phyloP scores from a whole-genome alignment of 129 eudicot genomes.

The Arctium minus region DNA sequence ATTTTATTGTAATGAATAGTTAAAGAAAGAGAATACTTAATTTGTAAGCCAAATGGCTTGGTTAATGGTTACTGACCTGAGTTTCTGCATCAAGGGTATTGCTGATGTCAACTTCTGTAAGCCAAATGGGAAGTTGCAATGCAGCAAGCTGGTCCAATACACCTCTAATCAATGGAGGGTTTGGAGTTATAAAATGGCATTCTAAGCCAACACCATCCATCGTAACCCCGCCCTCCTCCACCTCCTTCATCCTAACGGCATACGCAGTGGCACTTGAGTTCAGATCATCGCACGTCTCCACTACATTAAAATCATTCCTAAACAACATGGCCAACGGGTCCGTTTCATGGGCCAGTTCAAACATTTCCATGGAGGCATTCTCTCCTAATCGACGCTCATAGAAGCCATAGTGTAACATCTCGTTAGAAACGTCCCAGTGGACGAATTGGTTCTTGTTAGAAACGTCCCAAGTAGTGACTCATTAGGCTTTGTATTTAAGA shows the following conservation, averaged over 20 bases:
- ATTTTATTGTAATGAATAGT: neutral
- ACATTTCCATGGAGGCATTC: conserved; percentile 35
- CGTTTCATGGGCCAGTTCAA: conserved; percentile 32
- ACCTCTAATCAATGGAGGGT: conserved; percentile 50
- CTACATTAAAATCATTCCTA: conserved; percentile 59
- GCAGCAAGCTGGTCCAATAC: conserved; percentile 48
- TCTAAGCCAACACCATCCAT: conserved; percentile 56
- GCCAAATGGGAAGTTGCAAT: conserved; percentile 61
- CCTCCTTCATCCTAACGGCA: conserved; percentile 38
- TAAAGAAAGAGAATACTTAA: neutral
- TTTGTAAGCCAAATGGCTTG: neutral
- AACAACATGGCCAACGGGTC: conserved; percentile 54
- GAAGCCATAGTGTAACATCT: conserved; percentile 56
- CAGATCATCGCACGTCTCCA: conserved; percentile 49
- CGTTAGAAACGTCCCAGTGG: conserved; percentile 76
- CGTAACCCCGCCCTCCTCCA: conserved; percentile 38
- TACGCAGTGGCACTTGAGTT: conserved; percentile 41
- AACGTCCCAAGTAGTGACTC: conserved; percentile 65
- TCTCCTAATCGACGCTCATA: conserved; percentile 47
- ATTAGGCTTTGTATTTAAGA: conserved; percentile 46
- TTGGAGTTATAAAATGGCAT: conserved; percentile 52
- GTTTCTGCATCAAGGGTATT: conserved; percentile 32
- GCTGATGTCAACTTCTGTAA: conserved; percentile 57
- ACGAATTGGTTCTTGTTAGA: conserved; percentile 52
- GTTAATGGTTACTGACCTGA: conserved; percentile 29